Evolutionary conservation across 495 filamentous ascomycete species (phyloP).

Genomic region (Trichocladium antarcticum): DNA sequence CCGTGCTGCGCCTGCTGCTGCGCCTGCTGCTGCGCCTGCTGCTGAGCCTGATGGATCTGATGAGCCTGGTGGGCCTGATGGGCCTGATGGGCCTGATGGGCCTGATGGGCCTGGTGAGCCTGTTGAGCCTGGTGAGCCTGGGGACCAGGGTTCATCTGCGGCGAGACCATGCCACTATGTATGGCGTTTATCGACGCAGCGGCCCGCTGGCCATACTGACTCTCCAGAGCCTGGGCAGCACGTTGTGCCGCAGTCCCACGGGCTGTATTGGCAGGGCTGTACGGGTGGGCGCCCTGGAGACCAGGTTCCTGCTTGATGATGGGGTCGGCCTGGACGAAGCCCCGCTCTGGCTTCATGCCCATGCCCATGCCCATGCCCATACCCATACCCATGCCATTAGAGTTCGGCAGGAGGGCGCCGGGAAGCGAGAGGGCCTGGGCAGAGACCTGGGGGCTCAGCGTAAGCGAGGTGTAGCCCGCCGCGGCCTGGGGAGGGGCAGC

Average conservation of each 20-base stretch:
- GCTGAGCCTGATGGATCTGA: conserved; percentile 29
- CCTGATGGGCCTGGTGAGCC: conserved; percentile 24
- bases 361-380: no score
- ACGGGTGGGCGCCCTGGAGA: conserved; percentile 5
- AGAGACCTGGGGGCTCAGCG: conserved; percentile 26
- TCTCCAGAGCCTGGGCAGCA: conserved; percentile 54
- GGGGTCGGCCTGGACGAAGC: conserved; percentile 38
- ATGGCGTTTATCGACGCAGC: conserved; percentile 52
- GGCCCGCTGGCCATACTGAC: conserved; percentile 61
- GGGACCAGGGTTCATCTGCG: conserved; percentile 4
- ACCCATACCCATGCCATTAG: conserved; percentile 40
- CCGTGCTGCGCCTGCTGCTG: no score
- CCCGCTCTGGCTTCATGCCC: conserved; percentile 67
- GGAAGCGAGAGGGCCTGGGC: conserved; percentile 34
- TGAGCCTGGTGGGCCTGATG: no score
- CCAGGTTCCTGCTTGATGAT: conserved; percentile 32
- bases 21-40: conserved; percentile 29
- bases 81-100: no score
- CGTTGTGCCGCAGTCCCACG: conserved; percentile 46
- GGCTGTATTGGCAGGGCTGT: conserved; percentile 9
- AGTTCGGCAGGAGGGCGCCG: conserved; percentile 21
- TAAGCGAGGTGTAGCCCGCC: conserved; percentile 29
- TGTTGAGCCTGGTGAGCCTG: conserved; percentile 1
- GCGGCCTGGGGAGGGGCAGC: conserved; percentile 20
- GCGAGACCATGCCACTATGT: conserved; percentile 23